These are phyloP conservation scores for Xylaria sp. DNA, from an alignment of 2,329 filamentous ascomycete species.

Conservation along the genomic window DNA sequence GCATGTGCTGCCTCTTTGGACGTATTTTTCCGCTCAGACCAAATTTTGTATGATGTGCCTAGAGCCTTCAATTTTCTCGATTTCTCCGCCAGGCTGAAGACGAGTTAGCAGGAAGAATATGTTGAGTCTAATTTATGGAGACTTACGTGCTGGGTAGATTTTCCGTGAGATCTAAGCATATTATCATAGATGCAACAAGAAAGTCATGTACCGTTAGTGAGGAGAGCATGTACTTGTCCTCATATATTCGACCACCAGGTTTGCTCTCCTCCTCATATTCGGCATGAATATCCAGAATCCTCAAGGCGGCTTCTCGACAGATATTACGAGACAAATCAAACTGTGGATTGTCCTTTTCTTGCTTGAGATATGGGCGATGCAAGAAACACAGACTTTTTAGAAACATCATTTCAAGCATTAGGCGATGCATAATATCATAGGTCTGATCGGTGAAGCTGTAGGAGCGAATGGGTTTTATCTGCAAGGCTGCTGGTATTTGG, in stretches of 20 bases:
- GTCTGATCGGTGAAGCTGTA: slow-evolving; percentile 57
- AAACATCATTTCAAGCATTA: slow-evolving; percentile 61
- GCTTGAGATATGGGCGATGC: slow-evolving; percentile 59
- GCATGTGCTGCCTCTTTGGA: slow-evolving; percentile 58
- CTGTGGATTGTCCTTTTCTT: slow-evolving; percentile 51
- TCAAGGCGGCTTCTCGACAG: slow-evolving; percentile 57
- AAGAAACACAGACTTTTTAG: slow-evolving; percentile 61
- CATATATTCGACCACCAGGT: slow-evolving; percentile 61
- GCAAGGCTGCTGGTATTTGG: slow-evolving; percentile 54
- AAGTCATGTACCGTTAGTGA: slow-evolving; percentile 66
- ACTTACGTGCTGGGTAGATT: slow-evolving; percentile 52
- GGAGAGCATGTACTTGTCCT: slow-evolving; percentile 64
- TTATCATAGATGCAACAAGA: slow-evolving; percentile 67
- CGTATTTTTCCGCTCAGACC: slow-evolving; percentile 52
- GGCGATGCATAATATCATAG: slow-evolving; percentile 59
- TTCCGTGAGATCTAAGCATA: slow-evolving; percentile 63
- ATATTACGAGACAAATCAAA: slow-evolving; percentile 55
- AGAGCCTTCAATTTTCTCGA: slow-evolving; percentile 52
- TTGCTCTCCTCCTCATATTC: slow-evolving; percentile 58
- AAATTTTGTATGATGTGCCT: slow-evolving; percentile 55
- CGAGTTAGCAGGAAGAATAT: slow-evolving; percentile 32
- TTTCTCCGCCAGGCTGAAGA: slow-evolving; percentile 46
- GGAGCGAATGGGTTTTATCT: slow-evolving; percentile 54
- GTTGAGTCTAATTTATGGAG: background rate
- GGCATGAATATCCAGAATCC: slow-evolving; percentile 58